Evolutionary conservation across 805 yeast species (phyloP).

Genomic region (Nematodospora valgi): DNA sequence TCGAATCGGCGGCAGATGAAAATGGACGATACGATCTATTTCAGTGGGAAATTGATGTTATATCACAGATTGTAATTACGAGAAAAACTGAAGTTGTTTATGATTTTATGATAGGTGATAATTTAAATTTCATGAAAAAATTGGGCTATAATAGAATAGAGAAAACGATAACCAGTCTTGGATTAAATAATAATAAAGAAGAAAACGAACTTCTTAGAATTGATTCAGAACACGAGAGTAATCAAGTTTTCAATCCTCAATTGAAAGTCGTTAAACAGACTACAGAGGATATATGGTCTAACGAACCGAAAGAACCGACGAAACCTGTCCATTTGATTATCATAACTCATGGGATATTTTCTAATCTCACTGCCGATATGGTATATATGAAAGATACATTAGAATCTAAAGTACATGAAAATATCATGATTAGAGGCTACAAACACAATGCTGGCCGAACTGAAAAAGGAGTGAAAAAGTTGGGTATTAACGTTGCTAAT

Average conservation of each 20-base stretch:
- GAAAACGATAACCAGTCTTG: conserved; percentile 7
- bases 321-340: conserved; percentile 38
- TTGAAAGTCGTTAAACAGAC: conserved; percentile 22
- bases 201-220: too few species aligned
- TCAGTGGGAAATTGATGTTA: conserved; percentile 37
- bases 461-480: conserved; percentile 36
- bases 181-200: conserved; percentile 8
- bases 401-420: conserved; percentile 24
- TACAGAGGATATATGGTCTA: conserved; percentile 34
- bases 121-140: conserved; percentile 29
- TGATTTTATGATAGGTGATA: conserved; percentile 38
- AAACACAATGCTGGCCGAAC: conserved; percentile 40
- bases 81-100: conserved; percentile 26
- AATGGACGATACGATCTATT: too few species aligned
- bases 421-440: conserved; percentile 36
- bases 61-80: conserved; percentile 41
- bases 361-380: conserved; percentile 45
- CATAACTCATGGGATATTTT: conserved; percentile 43
- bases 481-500: conserved; percentile 31
- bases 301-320: conserved; percentile 19
- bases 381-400: conserved; percentile 35
- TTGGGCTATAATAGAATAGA: conserved; percentile 23
- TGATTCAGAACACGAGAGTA: conserved; percentile 2
- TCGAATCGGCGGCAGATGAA: conserved; percentile 10
- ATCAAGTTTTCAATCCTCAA: conserved; percentile 17